Evolutionary conservation across 306 rosid species (phyloP), one percentile per base, ranked within the genome.

Genomic region (Corylus avellana): DNA sequence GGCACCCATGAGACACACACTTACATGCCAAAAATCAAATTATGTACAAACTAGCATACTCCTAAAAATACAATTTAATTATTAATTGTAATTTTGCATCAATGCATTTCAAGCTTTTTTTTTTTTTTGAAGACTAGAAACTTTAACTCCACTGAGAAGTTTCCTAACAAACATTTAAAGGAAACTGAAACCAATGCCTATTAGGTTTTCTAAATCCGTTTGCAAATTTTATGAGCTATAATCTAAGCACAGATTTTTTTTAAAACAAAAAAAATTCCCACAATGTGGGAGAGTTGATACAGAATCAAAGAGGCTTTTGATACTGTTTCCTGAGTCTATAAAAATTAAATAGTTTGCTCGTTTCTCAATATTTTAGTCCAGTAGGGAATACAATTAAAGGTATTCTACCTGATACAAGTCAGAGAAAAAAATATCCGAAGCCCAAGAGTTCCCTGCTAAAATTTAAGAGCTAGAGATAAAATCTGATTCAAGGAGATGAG

Each of bases 161-260:
- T 39, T 39, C 5, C 44, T 39, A 39, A 39, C 44, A 5, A 5
- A 39, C 44, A 39, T 39, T 22, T 22, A 58, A 20, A 58, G 16
- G 64, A 20, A 58, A 22, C 11, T 58, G 64, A 10, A 25, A 58
- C 10, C 32, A 58, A 8, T 12, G 55, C 20, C 53, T 1, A 72
- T 12, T 50, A 61, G 22, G 17, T 27, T 73, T 51, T 79, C 46
- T 62, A 22, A 27, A 32, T 12, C 27, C 50, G 10, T 12, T 68
- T 66, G 66, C 47, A 80, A 59, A 35, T 61, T 11, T 22, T 20
- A 18, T 57, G 58, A 9, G 75, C 58, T 76, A 50, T 32, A 18
- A 18, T 39, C 67, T 74, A 75, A 25, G 42, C 0, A 75, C 56
- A 20, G 16, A 44, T 10, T 32, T 47, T 32, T 27, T 47, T 29